Evolutionary conservation across 1,139 yeast species (phyloP), one percentile per base, ranked within the genome.

Genomic region (Kodamaea arcana): DNA sequence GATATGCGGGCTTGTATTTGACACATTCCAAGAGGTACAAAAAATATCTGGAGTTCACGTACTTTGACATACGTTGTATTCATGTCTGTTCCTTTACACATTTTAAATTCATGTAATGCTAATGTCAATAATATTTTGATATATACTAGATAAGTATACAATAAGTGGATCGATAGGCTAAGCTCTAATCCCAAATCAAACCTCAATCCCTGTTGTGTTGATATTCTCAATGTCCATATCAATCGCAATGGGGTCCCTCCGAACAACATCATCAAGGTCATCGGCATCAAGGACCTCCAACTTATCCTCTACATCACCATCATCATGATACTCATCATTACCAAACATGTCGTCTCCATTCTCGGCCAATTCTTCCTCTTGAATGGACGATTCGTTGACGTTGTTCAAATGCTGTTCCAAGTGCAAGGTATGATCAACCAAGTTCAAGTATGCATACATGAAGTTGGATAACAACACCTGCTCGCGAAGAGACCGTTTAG

Each of bases 391-490:
- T 16, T 42, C 50, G 20, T 45, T 49, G 38, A 37, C 45, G 15
- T 39, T 44, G 42, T 41, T 40, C 48, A 55, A 45, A 37, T 63
- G 69, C 46, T 80, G 87, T 49, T 83, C 90, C 44, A 83, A 60
- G 56, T 82, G 86, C 46, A 83, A 65, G 6, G 92, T 82, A 50
- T 90, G 97, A 58, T 92, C 94, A 39, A 92, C 96, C 58, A 92
- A 69, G 54, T 92, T 92, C 68, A 92, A 73, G 60, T 92, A 92
- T 0, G 97, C 94, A 56, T 92, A 92, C 98, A 92, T 92, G 72
- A 92, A 92, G 57, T 94, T 94, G 38, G 96, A 86, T 45, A 92
- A 62, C 33, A 92, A 60, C 2, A 92, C 98, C 56, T 92, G 98
- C 54, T 94, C 97, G 24, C 90, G 72, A 41, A 92, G 65, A 14